Percentiles rank a stretch among this genome's conserved stretches.
Conservation (phyloP, 164 flowering plant genomes). For the Santalum album region DNA sequence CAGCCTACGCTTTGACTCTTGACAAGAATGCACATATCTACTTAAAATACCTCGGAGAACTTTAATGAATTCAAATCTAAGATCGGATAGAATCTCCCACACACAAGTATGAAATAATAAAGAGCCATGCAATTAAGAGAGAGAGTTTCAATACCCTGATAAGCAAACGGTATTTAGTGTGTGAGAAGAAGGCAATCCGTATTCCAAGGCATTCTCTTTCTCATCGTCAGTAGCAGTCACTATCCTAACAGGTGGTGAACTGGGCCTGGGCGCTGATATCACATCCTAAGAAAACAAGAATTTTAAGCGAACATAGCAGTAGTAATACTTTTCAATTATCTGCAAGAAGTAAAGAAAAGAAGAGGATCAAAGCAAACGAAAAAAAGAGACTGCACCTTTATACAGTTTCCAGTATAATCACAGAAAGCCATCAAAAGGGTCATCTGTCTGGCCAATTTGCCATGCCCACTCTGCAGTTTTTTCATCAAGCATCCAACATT, state of each 20-base stretch:
- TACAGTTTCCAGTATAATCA: slow-evolving; percentile 77
- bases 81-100: too few relatives aligned
- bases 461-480: slow-evolving; percentile 95
- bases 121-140: not conserved
- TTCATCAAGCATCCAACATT: too few relatives aligned
- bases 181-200: slow-evolving; percentile 98
- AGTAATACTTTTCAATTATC: too few relatives aligned
- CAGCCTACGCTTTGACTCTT: too few relatives aligned
- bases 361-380: not conserved
- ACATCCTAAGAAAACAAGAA: slow-evolving; percentile 58
- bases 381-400: slow-evolving; percentile 47
- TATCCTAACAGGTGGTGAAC: slow-evolving; percentile 81
- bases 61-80: too few relatives aligned
- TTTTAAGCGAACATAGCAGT: too few relatives aligned
- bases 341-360: not conserved
- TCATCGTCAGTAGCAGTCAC: slow-evolving; percentile 82
- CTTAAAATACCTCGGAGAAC: too few relatives aligned
- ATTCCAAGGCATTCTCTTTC: slow-evolving; percentile 89
- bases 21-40: too few relatives aligned
- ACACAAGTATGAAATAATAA: not conserved
- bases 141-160: slow-evolving; percentile 63
- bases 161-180: slow-evolving; percentile 94
- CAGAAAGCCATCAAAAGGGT: slow-evolving; percentile 95
- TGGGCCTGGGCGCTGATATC: slow-evolving; percentile 92
- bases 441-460: slow-evolving; percentile 95